Evolutionary conservation across 2,329 filamentous ascomycete genomes (phyloP).

Genomic region (Arthroderma sp.): DNA sequence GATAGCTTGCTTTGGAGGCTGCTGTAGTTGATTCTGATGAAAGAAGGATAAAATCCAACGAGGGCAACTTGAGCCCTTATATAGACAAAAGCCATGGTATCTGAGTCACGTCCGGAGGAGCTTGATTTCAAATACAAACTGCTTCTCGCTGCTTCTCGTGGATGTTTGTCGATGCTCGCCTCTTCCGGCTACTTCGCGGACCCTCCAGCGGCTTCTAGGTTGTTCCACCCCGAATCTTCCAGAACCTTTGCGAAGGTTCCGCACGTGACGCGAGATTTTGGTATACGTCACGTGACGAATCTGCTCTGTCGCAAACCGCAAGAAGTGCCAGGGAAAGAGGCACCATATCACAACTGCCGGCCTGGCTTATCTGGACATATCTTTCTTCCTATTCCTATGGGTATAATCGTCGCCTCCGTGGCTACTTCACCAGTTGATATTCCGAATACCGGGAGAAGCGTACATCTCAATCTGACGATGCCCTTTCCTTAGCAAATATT

Average conservation of each 20-base stretch:
- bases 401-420: not conserved
- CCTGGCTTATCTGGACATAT: not conserved
- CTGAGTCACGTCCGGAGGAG: conserved; percentile 1
- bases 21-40: conserved; percentile 4
- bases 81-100: conserved; percentile 4
- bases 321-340: not conserved
- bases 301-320: not conserved
- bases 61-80: conserved; percentile 5
- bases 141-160: not conserved
- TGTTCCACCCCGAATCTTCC: not conserved
- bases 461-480: conserved; percentile 70
- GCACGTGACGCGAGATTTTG: not conserved
- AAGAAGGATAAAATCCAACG: conserved; percentile 1
- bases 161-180: not conserved
- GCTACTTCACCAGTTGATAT: conserved; percentile 39
- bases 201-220: not conserved
- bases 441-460: conserved; percentile 65
- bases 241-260: not conserved
- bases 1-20: not conserved
- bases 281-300: not conserved
- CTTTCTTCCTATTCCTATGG: not conserved
- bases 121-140: conserved; percentile 8
- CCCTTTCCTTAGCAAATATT: conserved; percentile 73
- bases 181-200: not conserved
- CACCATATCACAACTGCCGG: not conserved